A percentile compares a stretch with the other conserved stretches of the same genome.
Evolutionary conservation across 257 asterid genomes (phyloP).

Genomic region (Petunia axillaris): DNA sequence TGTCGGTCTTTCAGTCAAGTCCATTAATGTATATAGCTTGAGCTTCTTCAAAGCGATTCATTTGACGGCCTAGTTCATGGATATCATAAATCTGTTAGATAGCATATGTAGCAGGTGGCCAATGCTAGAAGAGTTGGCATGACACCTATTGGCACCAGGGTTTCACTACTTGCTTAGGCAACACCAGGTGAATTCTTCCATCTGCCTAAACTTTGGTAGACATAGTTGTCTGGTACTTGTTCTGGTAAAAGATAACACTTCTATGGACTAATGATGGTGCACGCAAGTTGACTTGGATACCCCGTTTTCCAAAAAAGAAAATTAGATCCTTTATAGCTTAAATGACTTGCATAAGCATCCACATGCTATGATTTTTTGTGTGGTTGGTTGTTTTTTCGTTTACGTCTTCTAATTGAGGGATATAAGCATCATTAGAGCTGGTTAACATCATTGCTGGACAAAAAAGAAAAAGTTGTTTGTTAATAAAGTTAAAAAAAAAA

Average conservation of each 20-base stretch:
- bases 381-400: not conserved
- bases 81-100: not conserved
- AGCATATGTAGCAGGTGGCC: not conserved
- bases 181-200: not conserved
- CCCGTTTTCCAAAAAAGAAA: not conserved
- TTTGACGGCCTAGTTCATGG: not conserved
- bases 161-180: not conserved
- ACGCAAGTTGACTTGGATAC: not conserved
- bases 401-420: not conserved
- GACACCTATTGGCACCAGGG: not conserved
- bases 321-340: not conserved
- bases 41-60: not conserved
- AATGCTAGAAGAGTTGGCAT: slow-evolving; percentile 2
- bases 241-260: not conserved
- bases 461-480: not conserved
- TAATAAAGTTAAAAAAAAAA: slow-evolving; percentile 1
- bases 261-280: not conserved
- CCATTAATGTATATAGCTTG: not conserved
- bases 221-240: not conserved
- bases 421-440: not conserved
- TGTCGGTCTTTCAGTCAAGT: not conserved
- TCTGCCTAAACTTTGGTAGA: not conserved
- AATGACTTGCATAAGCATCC: not conserved
- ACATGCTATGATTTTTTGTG: not conserved
- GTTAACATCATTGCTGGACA: slow-evolving; percentile 8